Evolutionary conservation across 345 rosid species (phyloP), one percentile per base, ranked within the genome.

Genomic region (Zanthoxylum bungeanum): DNA sequence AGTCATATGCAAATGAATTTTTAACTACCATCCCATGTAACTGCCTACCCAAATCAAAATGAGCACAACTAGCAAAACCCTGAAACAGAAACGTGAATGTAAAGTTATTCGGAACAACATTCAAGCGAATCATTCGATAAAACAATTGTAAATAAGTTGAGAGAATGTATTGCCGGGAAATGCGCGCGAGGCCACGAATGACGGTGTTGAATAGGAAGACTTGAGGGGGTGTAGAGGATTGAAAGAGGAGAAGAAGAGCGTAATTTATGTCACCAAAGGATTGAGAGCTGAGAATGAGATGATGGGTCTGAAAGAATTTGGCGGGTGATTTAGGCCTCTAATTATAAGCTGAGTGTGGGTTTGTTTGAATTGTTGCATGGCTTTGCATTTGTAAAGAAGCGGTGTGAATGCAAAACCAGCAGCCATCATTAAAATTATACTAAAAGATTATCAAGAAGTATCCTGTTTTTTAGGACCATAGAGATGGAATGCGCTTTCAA

Each of bases 331-430:
- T 30, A 58, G 40, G n/a, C 64, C 73, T 56, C 64, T 58, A 9
- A 44, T 57, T 30, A 69, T 28, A 21, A 69, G 73, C 61, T 69
- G 73, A 10, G 73, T 28, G 37, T 69, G 73, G 10, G 64, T 31
- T 44, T 69, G 55, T 30, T 69, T 69, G 28, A 69, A 40, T 46
- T 69, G 73, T 19, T 44, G 53, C 19, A 69, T 42, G 28, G 65
- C 46, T 40, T 69, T 69, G 42, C 73, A 69, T 40, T 58, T 57
- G 73, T 27, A 58, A 2, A 69, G 30, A n/a, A 69, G 53, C 3
- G 42, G 30, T 7, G 73, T 69, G 40, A 69, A 42, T 9, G 72
- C 27, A 64, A 90, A 95, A 19, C 81, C 98, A 89, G 58, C 24
- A 42, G 31, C 36, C 33, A 42, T 19, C 37, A 64, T 42, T 17